Evolutionary conservation across 2,329 filamentous ascomycete genomes (phyloP).

Genomic region (Arthrobotrys musiformis): DNA sequence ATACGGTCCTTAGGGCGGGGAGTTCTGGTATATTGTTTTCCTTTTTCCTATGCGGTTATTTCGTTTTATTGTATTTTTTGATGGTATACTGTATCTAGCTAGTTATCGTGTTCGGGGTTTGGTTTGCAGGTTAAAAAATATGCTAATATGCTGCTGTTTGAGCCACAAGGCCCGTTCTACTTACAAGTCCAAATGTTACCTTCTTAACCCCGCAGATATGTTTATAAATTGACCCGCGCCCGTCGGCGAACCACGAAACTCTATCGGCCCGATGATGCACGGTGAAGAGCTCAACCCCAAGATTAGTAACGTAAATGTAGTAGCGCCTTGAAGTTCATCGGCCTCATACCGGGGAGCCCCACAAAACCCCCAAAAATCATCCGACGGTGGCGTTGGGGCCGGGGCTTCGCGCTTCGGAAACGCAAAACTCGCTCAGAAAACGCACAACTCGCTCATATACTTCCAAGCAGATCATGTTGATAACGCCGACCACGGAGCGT

Average conservation of each 20-base stretch:
- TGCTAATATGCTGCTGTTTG: too few species aligned
- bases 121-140: too few species aligned
- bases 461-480: not conserved
- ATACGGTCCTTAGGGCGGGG: too few species aligned
- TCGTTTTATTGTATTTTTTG: too few species aligned
- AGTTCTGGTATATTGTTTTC: too few species aligned
- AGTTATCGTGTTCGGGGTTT: too few species aligned
- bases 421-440: not conserved
- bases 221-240: not conserved
- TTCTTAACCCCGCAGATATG: too few species aligned
- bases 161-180: too few species aligned
- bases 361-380: not conserved
- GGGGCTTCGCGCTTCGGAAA: slow-evolving; percentile 1
- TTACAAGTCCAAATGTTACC: too few species aligned
- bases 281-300: too few species aligned
- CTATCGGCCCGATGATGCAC: not conserved
- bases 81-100: too few species aligned
- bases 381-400: not conserved
- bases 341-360: not conserved
- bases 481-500: not conserved
- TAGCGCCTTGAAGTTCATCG: not conserved
- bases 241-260: not conserved
- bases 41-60: too few species aligned
- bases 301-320: not conserved
- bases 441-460: not conserved